Evolutionary conservation across 805 yeast genomes (phyloP).

Genomic region (Candida cerambycidarum): DNA sequence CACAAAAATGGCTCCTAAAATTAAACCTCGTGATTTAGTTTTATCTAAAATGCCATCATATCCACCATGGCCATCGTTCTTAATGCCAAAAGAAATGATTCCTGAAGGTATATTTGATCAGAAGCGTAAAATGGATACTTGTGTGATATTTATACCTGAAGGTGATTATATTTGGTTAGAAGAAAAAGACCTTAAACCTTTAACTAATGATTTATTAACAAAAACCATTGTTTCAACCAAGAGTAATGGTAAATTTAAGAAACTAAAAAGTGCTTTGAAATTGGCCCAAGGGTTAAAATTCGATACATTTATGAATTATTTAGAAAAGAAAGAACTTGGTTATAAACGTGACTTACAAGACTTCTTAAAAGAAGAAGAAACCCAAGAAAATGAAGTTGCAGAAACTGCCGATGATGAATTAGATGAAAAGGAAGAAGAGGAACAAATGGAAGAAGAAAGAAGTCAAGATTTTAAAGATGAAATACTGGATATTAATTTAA

Average conservation of each 20-base stretch:
- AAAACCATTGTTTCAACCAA: constrained; percentile 21
- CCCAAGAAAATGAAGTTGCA: constrained; percentile 20
- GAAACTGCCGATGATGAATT: constrained; percentile 12
- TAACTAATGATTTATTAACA: constrained; percentile 31
- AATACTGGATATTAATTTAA: constrained; percentile 2
- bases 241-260: constrained; percentile 17
- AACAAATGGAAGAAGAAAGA: constrained; percentile 11
- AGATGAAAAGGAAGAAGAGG: constrained; percentile 15
- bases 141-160: constrained; percentile 47
- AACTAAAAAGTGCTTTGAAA: constrained; percentile 21
- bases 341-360: constrained; percentile 23
- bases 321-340: constrained; percentile 19
- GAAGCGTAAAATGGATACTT: constrained; percentile 34
- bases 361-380: constrained; percentile 21
- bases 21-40: constrained; percentile 38
- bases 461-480: constrained; percentile 9
- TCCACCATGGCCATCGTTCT: constrained; percentile 52
- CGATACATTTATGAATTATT: constrained; percentile 35
- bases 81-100: constrained; percentile 40
- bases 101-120: constrained; percentile 36
- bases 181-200: constrained; percentile 34
- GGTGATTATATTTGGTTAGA: constrained; percentile 48
- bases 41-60: constrained; percentile 46
- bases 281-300: constrained; percentile 37
- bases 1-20: constrained; percentile 1